A percentile compares a stretch with the other conserved stretches of the same genome.
Conservation (phyloP, 148 eudicot genomes). For the Gaultheria prostrata region DNA sequence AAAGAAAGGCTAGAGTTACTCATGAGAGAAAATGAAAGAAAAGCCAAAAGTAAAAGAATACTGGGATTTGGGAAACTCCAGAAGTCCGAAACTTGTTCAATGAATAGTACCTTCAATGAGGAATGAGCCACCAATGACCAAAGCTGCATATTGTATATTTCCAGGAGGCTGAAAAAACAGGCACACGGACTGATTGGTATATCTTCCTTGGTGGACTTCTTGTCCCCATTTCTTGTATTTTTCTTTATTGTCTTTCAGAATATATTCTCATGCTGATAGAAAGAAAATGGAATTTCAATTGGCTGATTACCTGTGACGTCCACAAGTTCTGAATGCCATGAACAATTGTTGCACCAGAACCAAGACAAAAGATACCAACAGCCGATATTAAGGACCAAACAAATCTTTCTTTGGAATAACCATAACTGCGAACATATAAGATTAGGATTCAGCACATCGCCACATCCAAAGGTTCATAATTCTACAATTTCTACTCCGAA, state of each 20-base stretch:
- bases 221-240: background rate
- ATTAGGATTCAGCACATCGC: slow-evolving; percentile 15
- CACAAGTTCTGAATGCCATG: slow-evolving; percentile 89
- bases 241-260: background rate
- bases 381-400: slow-evolving; percentile 99
- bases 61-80: background rate
- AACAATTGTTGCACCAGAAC: slow-evolving; percentile 94
- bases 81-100: slow-evolving; percentile 9
- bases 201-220: slow-evolving; percentile 2
- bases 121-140: slow-evolving; percentile 95
- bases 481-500: background rate
- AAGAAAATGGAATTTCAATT: background rate
- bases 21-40: slow-evolving; percentile 12
- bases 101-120: slow-evolving; percentile 71
- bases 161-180: slow-evolving; percentile 62
- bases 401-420: slow-evolving; percentile 96
- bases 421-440: slow-evolving; percentile 58
- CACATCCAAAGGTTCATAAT: background rate
- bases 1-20: slow-evolving; percentile 17
- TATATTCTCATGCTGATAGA: background rate
- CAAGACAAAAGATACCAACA: slow-evolving; percentile 97
- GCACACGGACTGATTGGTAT: slow-evolving; percentile 9
- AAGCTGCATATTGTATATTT: slow-evolving; percentile 83
- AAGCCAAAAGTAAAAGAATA: background rate
- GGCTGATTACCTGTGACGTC: slow-evolving; percentile 61